Conservation (phyloP, 2,329 filamentous ascomycete species). For the Fusarium robinianum region DNA sequence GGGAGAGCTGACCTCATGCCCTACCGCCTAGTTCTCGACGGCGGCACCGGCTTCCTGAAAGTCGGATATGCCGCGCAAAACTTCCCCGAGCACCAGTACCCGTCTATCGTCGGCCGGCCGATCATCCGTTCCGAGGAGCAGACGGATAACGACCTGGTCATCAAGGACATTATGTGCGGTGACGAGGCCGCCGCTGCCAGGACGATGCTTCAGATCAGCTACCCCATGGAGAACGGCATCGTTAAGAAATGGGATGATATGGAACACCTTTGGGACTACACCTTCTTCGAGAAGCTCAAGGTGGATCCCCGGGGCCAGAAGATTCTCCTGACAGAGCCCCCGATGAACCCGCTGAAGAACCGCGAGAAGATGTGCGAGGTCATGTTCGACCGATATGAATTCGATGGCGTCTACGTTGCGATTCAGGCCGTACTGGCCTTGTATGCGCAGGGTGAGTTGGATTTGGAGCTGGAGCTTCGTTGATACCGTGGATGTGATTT, state of each 20-base stretch:
- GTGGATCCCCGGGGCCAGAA: conserved; percentile 90
- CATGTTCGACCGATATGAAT: conserved; percentile 97
- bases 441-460: conserved; percentile 83
- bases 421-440: conserved; percentile 96
- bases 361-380: conserved; percentile 98
- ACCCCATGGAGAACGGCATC: conserved; percentile 99
- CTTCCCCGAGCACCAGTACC: conserved; percentile 98
- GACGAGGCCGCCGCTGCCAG: conserved; percentile 95
- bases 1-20: conserved; percentile 30
- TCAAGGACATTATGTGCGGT: conserved; percentile 99
- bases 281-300: conserved; percentile 96
- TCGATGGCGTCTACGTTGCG: conserved; percentile 96
- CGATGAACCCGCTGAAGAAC: conserved; percentile 97
- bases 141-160: conserved; percentile 64
- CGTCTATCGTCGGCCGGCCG: conserved; percentile 95
- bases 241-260: conserved; percentile 99
- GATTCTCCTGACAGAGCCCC: conserved; percentile 95
- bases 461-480: conserved; percentile 27
- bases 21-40: conserved; percentile 80
- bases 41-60: conserved; percentile 99
- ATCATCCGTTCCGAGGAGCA: conserved; percentile 96
- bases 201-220: conserved; percentile 97
- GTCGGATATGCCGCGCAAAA: conserved; percentile 99
- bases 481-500: neutral
- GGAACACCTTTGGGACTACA: conserved; percentile 99